Evolutionary conservation across 176 grass and related monocot genomes (phyloP).

Genomic region (Poa annua): DNA sequence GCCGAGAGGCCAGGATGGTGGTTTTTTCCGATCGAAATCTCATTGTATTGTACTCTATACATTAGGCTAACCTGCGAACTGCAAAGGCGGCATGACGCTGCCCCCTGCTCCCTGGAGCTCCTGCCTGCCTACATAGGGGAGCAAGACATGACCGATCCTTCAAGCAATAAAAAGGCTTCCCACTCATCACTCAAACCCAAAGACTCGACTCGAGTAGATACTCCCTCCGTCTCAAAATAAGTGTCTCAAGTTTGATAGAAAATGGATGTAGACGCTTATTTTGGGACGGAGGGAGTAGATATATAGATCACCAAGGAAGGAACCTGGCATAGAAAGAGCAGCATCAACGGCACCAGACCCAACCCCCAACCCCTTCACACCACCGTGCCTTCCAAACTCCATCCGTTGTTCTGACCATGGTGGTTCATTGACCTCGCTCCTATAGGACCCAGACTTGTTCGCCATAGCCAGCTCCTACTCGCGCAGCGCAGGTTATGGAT

Average conservation of each 20-base stretch:
- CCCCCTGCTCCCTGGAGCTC: background rate
- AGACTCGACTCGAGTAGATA: too few relatives aligned
- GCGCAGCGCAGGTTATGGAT: conserved; percentile 12
- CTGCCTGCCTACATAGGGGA: too few relatives aligned
- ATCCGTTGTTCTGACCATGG: background rate
- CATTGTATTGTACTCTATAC: background rate
- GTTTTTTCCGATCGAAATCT: background rate
- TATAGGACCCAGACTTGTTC: background rate
- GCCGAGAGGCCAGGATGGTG: background rate
- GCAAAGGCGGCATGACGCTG: background rate
- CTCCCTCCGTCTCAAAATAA: too few relatives aligned
- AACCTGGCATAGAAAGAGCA: background rate
- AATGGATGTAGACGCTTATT: too few relatives aligned
- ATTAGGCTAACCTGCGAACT: conserved; percentile 9
- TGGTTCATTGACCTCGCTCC: background rate
- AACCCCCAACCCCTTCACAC: conserved; percentile 55
- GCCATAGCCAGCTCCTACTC: background rate
- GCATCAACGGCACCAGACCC: conserved; percentile 36
- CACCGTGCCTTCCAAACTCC: conserved; percentile 14
- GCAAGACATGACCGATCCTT: conserved; percentile 31
- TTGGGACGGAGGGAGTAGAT: too few relatives aligned
- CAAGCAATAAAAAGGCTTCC: conserved; percentile 24
- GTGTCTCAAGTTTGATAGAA: too few relatives aligned
- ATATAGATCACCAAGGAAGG: background rate
- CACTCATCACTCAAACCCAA: too few relatives aligned